These are phyloP conservation scores for Breviolum minutum DNA, from an alignment of 73 alveolate species.

Conservation along the genomic window DNA sequence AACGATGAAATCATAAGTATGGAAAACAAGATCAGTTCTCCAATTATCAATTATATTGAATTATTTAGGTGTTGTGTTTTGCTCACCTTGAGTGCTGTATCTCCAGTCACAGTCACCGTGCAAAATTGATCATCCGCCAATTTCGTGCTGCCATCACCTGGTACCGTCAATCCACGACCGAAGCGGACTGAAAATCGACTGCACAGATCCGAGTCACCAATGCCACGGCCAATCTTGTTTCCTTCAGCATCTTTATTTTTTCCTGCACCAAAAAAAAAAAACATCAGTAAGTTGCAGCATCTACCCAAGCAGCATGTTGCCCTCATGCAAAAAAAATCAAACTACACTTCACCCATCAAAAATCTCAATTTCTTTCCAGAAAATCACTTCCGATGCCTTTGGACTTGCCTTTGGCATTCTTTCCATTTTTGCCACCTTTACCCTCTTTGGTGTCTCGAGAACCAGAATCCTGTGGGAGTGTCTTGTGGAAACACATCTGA, in stretches of 20 bases:
- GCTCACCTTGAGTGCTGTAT: slow-evolving; percentile 46
- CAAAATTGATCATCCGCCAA: slow-evolving; percentile 67
- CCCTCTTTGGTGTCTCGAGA: background rate
- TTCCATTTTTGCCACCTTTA: background rate
- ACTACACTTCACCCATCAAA: background rate
- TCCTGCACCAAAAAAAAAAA: background rate
- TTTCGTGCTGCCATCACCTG: slow-evolving; percentile 77
- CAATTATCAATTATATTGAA: background rate
- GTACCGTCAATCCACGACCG: background rate
- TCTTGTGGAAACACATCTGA: background rate
- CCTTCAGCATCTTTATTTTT: slow-evolving; percentile 38
- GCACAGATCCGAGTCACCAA: slow-evolving; percentile 4
- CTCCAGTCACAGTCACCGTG: slow-evolving; percentile 69
- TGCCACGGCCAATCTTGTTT: slow-evolving; percentile 78
- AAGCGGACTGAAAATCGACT: background rate
- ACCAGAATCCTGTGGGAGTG: background rate
- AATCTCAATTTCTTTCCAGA: background rate
- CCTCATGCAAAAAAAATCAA: background rate
- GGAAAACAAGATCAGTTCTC: background rate
- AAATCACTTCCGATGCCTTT: background rate
- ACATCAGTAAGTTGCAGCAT: background rate
- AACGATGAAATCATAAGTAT: background rate
- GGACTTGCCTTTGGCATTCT: slow-evolving; percentile 68
- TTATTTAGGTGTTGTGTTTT: background rate
- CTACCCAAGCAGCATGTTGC: too few species aligned